Evolutionary conservation across 495 filamentous ascomycete genomes (phyloP), one percentile per base, ranked within the genome.

Genomic region (Xylaria acuta): DNA sequence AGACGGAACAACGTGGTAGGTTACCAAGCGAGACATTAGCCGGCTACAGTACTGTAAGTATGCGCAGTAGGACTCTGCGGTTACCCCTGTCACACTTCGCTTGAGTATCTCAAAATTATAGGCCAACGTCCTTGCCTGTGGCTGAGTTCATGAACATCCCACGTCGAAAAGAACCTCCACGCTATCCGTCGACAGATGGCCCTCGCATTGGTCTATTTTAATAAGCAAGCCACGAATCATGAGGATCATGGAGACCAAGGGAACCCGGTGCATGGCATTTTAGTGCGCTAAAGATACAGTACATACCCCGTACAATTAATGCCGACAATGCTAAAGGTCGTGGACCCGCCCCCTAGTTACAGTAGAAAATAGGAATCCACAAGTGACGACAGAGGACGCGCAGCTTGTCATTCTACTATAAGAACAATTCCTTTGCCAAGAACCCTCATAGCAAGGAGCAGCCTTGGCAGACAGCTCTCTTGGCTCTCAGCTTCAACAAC

Each of bases 331-430:
- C 43, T 18, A 47, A 64, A 64, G 60, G 27, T 11, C 32, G 45
- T 53, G 30, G 30, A 4, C 8, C 41, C 22, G 62, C 20, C 32
- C 22, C 30, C 32, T 60, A 14, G 58, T 60, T 11, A n/a, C n/a
- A n/a, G n/a, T n/a, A 22, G 34, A 38, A 36, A 38, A n/a, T 36
- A 38, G 20, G 58, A 60, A n/a, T 60, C 58, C 58, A 38, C 58
- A 60, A 60, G 32, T 60, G 58, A 60, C 58, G 58, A 60, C 58
- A 12, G 7, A 22, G 58, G 58, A 60, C 58, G 53, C 53, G 53
- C 25, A 56, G 8, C 11, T 32, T 3, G 11, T 53, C 22, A 53
- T 18, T 12, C n/a, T 64, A 32, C 25, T 40, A 64, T 27, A 41
- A 41, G 38, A 64, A 41, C 16, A 49, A 32, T 0, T 47, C n/a